A percentile compares a stretch with the other conserved stretches of the same genome.
phyloP scores from a whole-genome alignment of 2,329 filamentous ascomycete genomes.

The Pleoardoris graminearum region DNA sequence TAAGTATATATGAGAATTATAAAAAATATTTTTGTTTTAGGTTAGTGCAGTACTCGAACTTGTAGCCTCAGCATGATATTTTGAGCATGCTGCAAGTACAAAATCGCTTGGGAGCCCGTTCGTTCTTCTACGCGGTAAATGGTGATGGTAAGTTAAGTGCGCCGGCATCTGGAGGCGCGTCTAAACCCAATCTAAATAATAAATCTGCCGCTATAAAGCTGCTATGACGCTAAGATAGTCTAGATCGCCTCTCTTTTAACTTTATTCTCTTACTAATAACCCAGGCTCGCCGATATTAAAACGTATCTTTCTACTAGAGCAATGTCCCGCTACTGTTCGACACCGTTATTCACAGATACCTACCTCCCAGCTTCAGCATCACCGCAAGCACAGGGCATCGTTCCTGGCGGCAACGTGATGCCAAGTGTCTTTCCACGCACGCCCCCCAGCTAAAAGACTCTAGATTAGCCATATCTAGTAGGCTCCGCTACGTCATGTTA shows the following conservation, averaged over 20 bases:
- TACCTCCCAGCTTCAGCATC: not conserved
- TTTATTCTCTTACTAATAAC: not conserved
- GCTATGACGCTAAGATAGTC: not conserved
- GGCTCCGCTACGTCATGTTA: constrained; percentile 14
- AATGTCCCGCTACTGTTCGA: not conserved
- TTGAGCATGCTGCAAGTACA: not conserved
- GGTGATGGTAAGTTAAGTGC: not conserved
- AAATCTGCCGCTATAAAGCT: not conserved
- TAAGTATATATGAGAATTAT: no score
- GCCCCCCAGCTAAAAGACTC: constrained; percentile 22
- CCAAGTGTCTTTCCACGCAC: constrained; percentile 7
- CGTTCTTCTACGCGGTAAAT: not conserved
- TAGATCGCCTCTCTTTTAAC: not conserved
- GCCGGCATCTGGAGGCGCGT: not conserved
- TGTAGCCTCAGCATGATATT: no score
- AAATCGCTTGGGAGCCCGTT: not conserved
- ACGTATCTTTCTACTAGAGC: not conserved
- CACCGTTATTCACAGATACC: not conserved
- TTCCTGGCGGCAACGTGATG: not conserved
- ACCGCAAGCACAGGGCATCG: not conserved
- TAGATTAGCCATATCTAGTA: constrained; percentile 19
- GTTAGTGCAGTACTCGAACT: not conserved
- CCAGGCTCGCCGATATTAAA: not conserved
- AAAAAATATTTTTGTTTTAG: no score
- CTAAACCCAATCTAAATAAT: not conserved